Percentiles rank a stretch among this genome's conserved stretches.
Evolutionary conservation across 495 filamentous ascomycete species (phyloP).

Genomic region (Cetradonia linearis): DNA sequence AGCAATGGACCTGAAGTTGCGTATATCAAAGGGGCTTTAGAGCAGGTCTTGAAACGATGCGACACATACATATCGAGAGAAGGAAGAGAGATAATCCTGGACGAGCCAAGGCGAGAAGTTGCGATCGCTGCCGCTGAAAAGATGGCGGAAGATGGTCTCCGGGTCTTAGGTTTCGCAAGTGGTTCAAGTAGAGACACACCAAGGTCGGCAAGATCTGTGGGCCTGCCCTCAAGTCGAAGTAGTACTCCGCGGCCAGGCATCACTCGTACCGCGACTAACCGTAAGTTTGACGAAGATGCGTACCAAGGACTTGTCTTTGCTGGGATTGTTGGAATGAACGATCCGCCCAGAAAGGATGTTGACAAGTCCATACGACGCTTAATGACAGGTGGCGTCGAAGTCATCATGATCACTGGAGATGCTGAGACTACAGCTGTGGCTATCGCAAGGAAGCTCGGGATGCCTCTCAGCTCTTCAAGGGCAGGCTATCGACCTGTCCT

Average conservation of each 20-base stretch:
- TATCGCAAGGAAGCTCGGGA: slow-evolving; percentile 85
- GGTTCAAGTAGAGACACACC: slow-evolving; percentile 39
- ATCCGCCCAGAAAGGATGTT: slow-evolving; percentile 83
- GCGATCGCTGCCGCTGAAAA: slow-evolving; percentile 71
- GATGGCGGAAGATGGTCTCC: slow-evolving; percentile 87
- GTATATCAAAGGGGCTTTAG: slow-evolving; percentile 91
- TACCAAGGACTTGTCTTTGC: slow-evolving; percentile 82
- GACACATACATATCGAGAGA: slow-evolving; percentile 84
- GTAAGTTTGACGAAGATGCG: slow-evolving; percentile 51
- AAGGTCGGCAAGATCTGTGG: slow-evolving; percentile 25
- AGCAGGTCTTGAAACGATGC: slow-evolving; percentile 74
- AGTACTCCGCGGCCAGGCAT: slow-evolving; percentile 38
- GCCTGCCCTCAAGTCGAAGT: slow-evolving; percentile 32
- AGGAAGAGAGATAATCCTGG: slow-evolving; percentile 77
- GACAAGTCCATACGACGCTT: slow-evolving; percentile 80
- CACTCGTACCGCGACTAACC: slow-evolving; percentile 25
- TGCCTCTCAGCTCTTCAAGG: slow-evolving; percentile 48
- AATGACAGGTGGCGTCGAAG: slow-evolving; percentile 86
- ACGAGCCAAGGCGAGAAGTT: slow-evolving; percentile 61
- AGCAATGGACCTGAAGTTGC: slow-evolving; percentile 54
- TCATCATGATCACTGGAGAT: slow-evolving; percentile 99
- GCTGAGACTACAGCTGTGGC: slow-evolving; percentile 88
- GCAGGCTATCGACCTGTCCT: slow-evolving; percentile 55
- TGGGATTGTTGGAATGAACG: slow-evolving; percentile 91
- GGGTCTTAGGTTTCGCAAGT: slow-evolving; percentile 87